Evolutionary conservation across 768 basidiomycete species (phyloP), one percentile per base, ranked within the genome.

Genomic region (Hydnomerulius pinastri): DNA sequence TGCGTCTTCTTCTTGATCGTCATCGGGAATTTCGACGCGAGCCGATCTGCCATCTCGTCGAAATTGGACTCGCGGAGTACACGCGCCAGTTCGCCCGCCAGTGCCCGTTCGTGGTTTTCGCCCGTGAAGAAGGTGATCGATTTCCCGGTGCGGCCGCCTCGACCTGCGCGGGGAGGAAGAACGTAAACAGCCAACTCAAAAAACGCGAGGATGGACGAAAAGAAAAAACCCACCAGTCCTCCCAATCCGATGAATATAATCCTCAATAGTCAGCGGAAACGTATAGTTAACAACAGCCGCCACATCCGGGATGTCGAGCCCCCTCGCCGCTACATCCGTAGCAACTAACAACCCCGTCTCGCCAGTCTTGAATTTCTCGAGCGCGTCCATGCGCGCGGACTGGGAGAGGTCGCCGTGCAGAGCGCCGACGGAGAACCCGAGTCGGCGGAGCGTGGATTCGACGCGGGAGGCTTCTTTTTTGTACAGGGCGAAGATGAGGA

Each of bases 121-220:
- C 95, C 95, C 1, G 96, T 98, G 73, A 98, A 98, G 76, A 97
- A 98, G 18, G 96, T 98, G 60, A 97, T 86, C 18, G 92, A 89
- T 67, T 91, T 92, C 48, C 96, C 96, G 32, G 74, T 82, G 64
- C 87, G 85, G 10, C 95, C 95, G 30, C 90, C 96, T 46, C 96
- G 89, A 9, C 96, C 93, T 82, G 70, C 59, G n/a, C n/a, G n/a
- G 10, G 29, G 17, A 35, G n/a, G 39, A n/a, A 30, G 15, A 30
- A 12, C 23, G 15, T 25, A 27, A n/a, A 25, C 9, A 8, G 20
- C 17, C 46, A 33, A 10, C 12, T 23, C 6, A 29, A 30, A 20
- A 27, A 23, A 32, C 25, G 43, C 17, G 24, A 11, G 8, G 18
- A 9, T 9, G 8, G 7, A 15, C 30, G 12, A 2, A 13, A 30